Evolutionary conservation across 2,329 filamentous ascomycete species (phyloP).

Genomic region (Rosellinia necatrix): DNA sequence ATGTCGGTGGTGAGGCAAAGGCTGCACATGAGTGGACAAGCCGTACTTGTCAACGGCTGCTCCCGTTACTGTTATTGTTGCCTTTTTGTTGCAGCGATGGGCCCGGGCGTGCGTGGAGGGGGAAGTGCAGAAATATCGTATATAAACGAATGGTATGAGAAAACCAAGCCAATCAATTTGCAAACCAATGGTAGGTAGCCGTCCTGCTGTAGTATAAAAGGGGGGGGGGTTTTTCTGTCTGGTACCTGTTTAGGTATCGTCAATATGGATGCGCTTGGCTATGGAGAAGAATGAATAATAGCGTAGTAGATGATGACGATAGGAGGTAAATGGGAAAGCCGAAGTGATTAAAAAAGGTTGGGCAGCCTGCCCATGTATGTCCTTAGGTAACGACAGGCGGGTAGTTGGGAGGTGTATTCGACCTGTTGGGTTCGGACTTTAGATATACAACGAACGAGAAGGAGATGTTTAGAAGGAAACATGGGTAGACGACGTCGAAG

Average conservation of each 20-base stretch:
- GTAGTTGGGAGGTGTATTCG: background rate
- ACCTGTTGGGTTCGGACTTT: background rate
- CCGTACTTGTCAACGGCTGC: background rate
- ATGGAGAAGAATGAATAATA: constrained; percentile 12
- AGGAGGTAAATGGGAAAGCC: constrained; percentile 7
- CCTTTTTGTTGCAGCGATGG: background rate
- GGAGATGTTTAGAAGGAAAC: background rate
- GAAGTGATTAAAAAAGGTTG: background rate
- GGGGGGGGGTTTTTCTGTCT: constrained; percentile 14
- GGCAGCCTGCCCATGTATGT: background rate
- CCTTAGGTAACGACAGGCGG: background rate
- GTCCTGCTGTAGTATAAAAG: constrained; percentile 7
- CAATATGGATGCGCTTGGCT: constrained; percentile 5
- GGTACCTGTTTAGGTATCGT: constrained; percentile 8
- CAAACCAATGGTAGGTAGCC: background rate
- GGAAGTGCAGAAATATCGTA: constrained; percentile 2
- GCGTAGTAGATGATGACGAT: constrained; percentile 8
- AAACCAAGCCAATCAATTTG: constrained; percentile 1
- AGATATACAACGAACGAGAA: background rate
- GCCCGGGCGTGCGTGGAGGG: background rate
- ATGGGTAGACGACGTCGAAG: background rate
- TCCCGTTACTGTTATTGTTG: background rate
- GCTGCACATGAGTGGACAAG: constrained; percentile 3
- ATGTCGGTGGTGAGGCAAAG: background rate
- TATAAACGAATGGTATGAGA: constrained; percentile 4